Conservation (phyloP, 129 eudicot species). For the Tanacetum coccineum region DNA sequence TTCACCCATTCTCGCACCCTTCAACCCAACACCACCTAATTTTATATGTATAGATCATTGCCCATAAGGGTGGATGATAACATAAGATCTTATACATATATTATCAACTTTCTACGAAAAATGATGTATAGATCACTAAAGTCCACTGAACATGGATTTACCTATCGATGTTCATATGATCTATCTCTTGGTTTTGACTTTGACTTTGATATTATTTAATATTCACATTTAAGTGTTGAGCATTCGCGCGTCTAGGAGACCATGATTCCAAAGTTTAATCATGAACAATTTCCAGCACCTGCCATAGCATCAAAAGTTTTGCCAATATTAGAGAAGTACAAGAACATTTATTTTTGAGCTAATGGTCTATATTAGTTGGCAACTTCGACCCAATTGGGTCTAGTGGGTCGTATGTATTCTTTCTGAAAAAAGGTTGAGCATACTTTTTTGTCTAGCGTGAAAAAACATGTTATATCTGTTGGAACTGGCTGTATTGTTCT, state of each 20-base stretch:
- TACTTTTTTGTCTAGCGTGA: no score
- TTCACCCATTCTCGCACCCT: no score
- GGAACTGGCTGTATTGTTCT: no score
- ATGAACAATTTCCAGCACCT: conserved; percentile 96
- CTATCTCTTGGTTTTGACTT: conserved; percentile 33
- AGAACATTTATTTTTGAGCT: not conserved
- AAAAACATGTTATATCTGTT: no score
- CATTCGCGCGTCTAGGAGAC: conserved; percentile 81
- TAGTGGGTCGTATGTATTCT: not conserved
- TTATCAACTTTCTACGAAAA: not conserved
- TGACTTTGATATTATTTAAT: conserved; percentile 48
- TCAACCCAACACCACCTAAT: no score
- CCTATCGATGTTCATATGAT: conserved; percentile 27
- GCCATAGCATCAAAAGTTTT: conserved; percentile 44
- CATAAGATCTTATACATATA: conserved; percentile 6
- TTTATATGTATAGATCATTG: not conserved
- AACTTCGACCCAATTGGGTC: not conserved
- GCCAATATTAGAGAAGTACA: not conserved
- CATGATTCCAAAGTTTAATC: conserved; percentile 93
- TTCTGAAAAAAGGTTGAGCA: no score
- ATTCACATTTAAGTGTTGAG: conserved; percentile 67
- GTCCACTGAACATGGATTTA: conserved; percentile 16
- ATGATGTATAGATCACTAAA: conserved; percentile 8
- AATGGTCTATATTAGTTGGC: not conserved
- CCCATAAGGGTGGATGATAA: not conserved